phyloP scores from a whole-genome alignment of 2,329 filamentous ascomycete species.

The Botryotinia narcissicola region DNA sequence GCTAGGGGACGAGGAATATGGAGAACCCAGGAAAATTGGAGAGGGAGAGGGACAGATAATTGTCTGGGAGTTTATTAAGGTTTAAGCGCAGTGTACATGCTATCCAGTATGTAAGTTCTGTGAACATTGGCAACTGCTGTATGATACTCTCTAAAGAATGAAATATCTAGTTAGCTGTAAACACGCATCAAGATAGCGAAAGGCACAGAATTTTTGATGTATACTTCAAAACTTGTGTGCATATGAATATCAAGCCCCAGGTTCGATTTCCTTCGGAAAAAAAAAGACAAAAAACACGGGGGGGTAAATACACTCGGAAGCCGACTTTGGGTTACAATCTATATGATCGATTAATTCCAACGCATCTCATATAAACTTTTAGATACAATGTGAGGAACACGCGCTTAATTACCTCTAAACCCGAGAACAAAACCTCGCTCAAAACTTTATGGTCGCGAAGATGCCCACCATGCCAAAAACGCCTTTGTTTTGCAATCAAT shows the following conservation, averaged over 20 bases:
- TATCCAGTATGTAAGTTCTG: neutral
- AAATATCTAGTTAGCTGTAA: neutral
- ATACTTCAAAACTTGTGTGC: neutral
- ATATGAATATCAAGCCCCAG: no score
- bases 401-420: neutral
- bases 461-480: neutral
- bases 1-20: neutral
- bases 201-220: neutral
- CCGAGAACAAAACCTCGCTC: no score
- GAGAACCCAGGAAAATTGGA: neutral
- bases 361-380: no score
- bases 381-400: no score
- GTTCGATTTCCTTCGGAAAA: neutral
- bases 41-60: neutral
- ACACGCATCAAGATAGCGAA: neutral
- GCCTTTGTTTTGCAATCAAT: neutral
- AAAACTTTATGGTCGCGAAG: neutral
- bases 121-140: neutral
- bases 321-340: neutral
- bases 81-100: neutral
- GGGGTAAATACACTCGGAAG: neutral
- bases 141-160: neutral
- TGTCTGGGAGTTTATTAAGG: slow-evolving; percentile 12
- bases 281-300: neutral
- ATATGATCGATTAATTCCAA: neutral